Percentiles rank a stretch among this genome's conserved stretches.
phyloP scores from a whole-genome alignment of 2,329 filamentous ascomycete genomes.

The Purpureocillium takamizusanense region DNA sequence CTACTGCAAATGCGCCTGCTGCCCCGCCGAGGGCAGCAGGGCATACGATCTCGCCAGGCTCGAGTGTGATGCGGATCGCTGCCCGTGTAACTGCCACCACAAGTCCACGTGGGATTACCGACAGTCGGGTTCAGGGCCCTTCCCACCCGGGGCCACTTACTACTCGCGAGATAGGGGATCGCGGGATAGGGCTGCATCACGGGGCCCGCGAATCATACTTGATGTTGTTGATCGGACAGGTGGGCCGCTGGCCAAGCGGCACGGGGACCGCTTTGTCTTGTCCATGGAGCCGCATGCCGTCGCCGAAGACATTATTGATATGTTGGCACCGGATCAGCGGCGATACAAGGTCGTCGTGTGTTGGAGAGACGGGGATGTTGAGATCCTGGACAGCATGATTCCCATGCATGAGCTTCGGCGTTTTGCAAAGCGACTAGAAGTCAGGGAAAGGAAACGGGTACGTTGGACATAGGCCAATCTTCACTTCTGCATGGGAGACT shows the following conservation, averaged over 20 bases:
- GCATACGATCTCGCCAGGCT: no score
- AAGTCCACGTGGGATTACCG: no score
- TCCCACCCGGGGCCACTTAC: background rate
- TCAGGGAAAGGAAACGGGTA: constrained; percentile 14
- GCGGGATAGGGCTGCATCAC: background rate
- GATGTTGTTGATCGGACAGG: constrained; percentile 12
- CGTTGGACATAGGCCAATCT: constrained; percentile 13
- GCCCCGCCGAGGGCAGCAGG: background rate
- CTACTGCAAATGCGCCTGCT: constrained; percentile 1
- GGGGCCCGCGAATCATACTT: constrained; percentile 4
- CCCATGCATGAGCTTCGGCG: constrained; percentile 12
- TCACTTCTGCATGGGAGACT: no score
- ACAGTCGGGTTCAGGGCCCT: background rate
- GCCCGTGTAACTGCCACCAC: no score
- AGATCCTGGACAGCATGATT: constrained; percentile 13
- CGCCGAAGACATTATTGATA: constrained; percentile 10
- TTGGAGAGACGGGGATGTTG: constrained; percentile 15
- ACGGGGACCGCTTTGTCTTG: constrained; percentile 12
- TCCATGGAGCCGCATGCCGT: constrained; percentile 9
- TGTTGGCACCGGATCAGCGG: constrained; percentile 14
- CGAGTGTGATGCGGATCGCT: no score
- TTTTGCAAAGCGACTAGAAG: constrained; percentile 11
- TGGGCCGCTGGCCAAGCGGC: constrained; percentile 6
- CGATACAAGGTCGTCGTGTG: constrained; percentile 16
- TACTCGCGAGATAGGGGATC: background rate